These are phyloP conservation scores for sunflower (Helianthus annuus) DNA, from an alignment of 129 eudicot genomes.

Conservation along the genomic window HanXRQr2.0-SUNRISE NC_035436.2:194759923-194760422, in stretches of 20 bases:
- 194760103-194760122: slow-evolving; percentile 98
- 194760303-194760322: slow-evolving; percentile 89
- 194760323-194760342: slow-evolving; percentile 89
- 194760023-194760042: slow-evolving; percentile 90
- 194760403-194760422: slow-evolving; percentile 96
- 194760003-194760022: slow-evolving; percentile 97
- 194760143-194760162: slow-evolving; percentile 99
- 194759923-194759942: slow-evolving; percentile 97
- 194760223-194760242: slow-evolving; percentile 74
- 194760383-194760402: slow-evolving; percentile 77
- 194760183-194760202: slow-evolving; percentile 96
- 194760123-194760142: slow-evolving; percentile 95
- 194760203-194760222: slow-evolving; percentile 92
- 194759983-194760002: slow-evolving; percentile 94
- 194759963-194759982: slow-evolving; percentile 86
- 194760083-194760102: slow-evolving; percentile 87
- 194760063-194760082: slow-evolving; percentile 97
- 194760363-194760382: slow-evolving; percentile 58
- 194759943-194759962: slow-evolving; percentile 92
- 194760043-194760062: slow-evolving; percentile 96
- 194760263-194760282: slow-evolving; percentile 46
- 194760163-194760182: slow-evolving; percentile 99
- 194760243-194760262: slow-evolving; percentile 98
- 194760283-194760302: slow-evolving; percentile 55
- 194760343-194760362: slow-evolving; percentile 90